Evolutionary conservation across 1,284 basidiomycete genomes (phyloP).

Genomic region (Tilletia setariae): DNA sequence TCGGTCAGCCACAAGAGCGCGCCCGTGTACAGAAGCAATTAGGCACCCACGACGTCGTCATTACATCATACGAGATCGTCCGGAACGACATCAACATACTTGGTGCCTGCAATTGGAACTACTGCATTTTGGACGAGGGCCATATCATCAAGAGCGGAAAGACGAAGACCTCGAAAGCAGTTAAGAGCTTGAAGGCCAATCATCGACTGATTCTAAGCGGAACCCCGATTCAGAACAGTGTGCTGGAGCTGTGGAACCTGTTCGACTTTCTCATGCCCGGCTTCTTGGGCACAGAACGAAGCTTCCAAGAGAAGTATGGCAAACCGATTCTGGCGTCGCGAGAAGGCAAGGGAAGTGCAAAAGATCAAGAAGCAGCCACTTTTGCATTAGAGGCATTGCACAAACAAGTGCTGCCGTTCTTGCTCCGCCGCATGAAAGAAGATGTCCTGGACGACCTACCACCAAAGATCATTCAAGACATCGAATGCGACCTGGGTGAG

Average conservation of each 20-base stretch:
- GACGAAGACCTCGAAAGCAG: conserved; percentile 93
- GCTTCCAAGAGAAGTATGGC: conserved; percentile 92
- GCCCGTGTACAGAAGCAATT: conserved; percentile 56
- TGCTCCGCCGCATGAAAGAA: conserved; percentile 92
- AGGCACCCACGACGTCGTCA: conserved; percentile 69
- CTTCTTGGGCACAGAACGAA: conserved; percentile 89
- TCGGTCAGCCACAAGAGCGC: conserved; percentile 85
- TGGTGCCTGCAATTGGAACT: conserved; percentile 75
- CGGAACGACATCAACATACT: conserved; percentile 86
- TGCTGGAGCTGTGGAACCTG: conserved; percentile 94
- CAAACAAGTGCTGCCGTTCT: conserved; percentile 98
- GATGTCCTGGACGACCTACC: conserved; percentile 94
- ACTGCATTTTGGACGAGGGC: conserved; percentile 96
- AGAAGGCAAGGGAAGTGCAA: conserved; percentile 80
- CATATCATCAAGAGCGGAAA: conserved; percentile 98
- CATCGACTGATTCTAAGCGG: conserved; percentile 93
- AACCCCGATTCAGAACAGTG: conserved; percentile 99
- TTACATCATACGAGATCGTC: conserved; percentile 96
- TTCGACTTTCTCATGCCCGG: conserved; percentile 99
- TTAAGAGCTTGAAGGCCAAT: conserved; percentile 84
- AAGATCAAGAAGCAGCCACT: conserved; percentile 77
- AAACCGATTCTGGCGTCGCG: conserved; percentile 93
- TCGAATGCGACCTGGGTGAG: conserved; percentile 89
- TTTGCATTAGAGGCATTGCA: conserved; percentile 92
- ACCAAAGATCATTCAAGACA: conserved; percentile 99